These are phyloP conservation scores for Chaetomium sp. DNA, from an alignment of 2,329 filamentous ascomycete genomes.

Conservation along the genomic window DNA sequence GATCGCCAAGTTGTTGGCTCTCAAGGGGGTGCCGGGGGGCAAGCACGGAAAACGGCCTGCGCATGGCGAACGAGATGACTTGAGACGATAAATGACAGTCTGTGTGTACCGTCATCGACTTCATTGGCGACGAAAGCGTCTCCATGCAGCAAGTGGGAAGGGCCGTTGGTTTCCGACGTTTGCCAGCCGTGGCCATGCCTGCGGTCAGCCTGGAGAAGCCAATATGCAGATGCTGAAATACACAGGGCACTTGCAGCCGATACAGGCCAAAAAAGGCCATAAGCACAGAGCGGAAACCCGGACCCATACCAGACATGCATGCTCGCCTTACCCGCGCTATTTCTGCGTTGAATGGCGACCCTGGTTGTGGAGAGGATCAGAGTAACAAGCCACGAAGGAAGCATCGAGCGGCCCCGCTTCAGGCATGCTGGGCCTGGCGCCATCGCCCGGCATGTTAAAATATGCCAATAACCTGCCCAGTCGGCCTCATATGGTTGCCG, in stretches of 20 bases:
- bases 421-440: neutral
- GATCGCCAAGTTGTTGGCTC: neutral
- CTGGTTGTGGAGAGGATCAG: neutral
- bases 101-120: neutral
- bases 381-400: neutral
- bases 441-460: neutral
- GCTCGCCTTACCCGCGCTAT: neutral
- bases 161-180: neutral
- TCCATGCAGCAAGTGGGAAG: neutral
- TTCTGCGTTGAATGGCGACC: neutral
- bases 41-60: neutral
- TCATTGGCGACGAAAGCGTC: neutral
- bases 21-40: neutral
- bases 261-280: neutral
- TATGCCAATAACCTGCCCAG: neutral
- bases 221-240: neutral
- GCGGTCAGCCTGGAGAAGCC: neutral
- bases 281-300: neutral
- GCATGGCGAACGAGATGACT: neutral
- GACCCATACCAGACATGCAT: neutral
- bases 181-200: neutral
- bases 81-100: neutral
- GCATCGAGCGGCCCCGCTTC: neutral
- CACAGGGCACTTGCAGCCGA: neutral
- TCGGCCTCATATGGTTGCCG: neutral